phyloP scores from a whole-genome alignment of 179 eudicot species.

The Nepenthes alata region DNA sequence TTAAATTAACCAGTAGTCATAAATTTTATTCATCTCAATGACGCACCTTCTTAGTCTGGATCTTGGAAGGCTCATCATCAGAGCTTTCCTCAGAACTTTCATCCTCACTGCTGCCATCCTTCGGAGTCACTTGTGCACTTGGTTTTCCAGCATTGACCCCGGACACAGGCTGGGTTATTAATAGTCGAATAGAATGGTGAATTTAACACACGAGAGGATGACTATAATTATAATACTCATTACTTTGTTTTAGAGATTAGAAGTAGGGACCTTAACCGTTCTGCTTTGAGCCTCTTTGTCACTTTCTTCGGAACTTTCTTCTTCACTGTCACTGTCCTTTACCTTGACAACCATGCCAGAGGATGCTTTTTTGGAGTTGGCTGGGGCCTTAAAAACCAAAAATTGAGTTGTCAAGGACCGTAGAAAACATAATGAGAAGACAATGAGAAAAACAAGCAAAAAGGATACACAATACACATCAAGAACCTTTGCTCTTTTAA shows the following conservation, averaged over 20 bases:
- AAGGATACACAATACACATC: too few relatives aligned
- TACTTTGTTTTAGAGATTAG: neutral
- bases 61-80: conserved; percentile 21
- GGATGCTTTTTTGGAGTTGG: too few relatives aligned
- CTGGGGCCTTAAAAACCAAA: too few relatives aligned
- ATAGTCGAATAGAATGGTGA: neutral
- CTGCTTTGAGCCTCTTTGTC: conserved; percentile 16
- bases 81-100: conserved; percentile 23
- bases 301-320: conserved; percentile 16
- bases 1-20: neutral
- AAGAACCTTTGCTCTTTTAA: too few relatives aligned
- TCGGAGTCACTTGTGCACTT: conserved; percentile 6
- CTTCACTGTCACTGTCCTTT: conserved; percentile 1
- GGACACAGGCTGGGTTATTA: neutral
- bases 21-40: neutral
- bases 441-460: too few relatives aligned
- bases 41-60: conserved; percentile 13
- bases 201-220: neutral
- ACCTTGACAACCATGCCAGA: neutral
- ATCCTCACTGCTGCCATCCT: conserved; percentile 21
- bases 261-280: conserved; percentile 8
- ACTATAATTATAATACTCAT: too few relatives aligned
- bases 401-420: too few relatives aligned
- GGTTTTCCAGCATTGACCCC: neutral
- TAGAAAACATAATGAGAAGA: too few relatives aligned